Evolutionary conservation across 2,329 filamentous ascomycete species (phyloP).

Genomic region (Colletotrichum sp.): DNA sequence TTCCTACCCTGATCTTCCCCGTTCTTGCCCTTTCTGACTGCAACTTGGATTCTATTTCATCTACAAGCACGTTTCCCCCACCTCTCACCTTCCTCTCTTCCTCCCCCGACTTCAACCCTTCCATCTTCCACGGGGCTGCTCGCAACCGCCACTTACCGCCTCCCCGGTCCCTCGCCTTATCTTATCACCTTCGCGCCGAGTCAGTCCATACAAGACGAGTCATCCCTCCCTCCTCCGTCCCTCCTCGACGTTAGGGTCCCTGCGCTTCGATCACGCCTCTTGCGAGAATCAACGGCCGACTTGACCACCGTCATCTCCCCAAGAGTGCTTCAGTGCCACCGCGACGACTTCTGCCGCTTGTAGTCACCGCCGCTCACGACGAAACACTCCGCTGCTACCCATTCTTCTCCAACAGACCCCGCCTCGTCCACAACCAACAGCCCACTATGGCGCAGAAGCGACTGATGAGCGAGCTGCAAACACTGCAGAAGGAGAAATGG

Average conservation of each 20-base stretch:
- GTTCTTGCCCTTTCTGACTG: neutral
- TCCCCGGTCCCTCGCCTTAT: neutral
- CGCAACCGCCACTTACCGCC: neutral
- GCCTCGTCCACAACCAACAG: neutral
- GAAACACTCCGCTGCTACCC: neutral
- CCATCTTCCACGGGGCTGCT: neutral
- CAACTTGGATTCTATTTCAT: neutral
- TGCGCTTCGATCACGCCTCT: neutral
- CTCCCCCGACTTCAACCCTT: neutral
- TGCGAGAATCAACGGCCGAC: neutral
- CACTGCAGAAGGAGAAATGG: conserved; percentile 89
- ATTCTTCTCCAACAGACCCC: neutral
- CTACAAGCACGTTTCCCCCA: neutral
- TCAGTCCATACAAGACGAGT: conserved; percentile 12
- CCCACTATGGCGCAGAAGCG: conserved; percentile 67
- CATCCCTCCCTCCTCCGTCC: conserved; percentile 13
- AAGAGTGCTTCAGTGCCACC: neutral
- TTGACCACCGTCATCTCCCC: neutral
- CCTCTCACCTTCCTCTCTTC: neutral
- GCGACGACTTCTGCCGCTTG: neutral
- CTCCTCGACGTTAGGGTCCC: neutral
- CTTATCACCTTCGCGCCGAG: conserved; percentile 12
- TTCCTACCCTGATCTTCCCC: neutral
- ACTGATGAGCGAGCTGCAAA: conserved; percentile 86
- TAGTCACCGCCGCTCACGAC: neutral